Percentiles rank a stretch among this genome's conserved stretches.
Evolutionary conservation across 495 filamentous ascomycete genomes (phyloP).

Genomic region (Tuber magnatum): DNA sequence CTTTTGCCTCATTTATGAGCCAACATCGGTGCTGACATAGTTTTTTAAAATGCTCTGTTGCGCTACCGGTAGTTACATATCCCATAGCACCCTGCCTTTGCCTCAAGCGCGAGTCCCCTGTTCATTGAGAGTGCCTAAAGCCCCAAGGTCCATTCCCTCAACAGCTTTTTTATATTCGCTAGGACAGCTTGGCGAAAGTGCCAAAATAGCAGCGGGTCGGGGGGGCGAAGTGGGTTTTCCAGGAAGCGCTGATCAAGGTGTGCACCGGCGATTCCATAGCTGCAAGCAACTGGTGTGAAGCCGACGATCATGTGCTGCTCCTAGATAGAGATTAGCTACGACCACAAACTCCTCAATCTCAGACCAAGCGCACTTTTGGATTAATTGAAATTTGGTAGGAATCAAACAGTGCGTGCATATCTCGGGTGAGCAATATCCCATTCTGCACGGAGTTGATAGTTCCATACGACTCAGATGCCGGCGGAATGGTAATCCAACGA

Average conservation of each 20-base stretch:
- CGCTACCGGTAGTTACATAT: not conserved
- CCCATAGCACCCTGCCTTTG: not conserved
- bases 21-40: not conserved
- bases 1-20: not conserved
- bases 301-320: slow-evolving; percentile 41
- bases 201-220: slow-evolving; percentile 32
- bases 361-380: slow-evolving; percentile 9
- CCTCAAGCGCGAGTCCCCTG: not conserved
- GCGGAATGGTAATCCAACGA: slow-evolving; percentile 40
- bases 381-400: slow-evolving; percentile 34
- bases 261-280: slow-evolving; percentile 39
- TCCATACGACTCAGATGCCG: slow-evolving; percentile 11
- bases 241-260: slow-evolving; percentile 43
- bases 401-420: slow-evolving; percentile 42
- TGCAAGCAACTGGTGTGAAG: slow-evolving; percentile 34
- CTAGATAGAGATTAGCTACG: slow-evolving; percentile 7
- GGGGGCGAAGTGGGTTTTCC: slow-evolving; percentile 41
- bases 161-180: slow-evolving; percentile 32
- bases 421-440: slow-evolving; percentile 40
- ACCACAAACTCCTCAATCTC: not conserved
- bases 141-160: slow-evolving; percentile 43
- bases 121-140: not conserved
- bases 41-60: not conserved
- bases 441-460: slow-evolving; percentile 44
- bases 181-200: slow-evolving; percentile 25